Base-by-base conservation (phyloP, 1,284 basidiomycete genomes). In the Cerioporus squamosus region DNA sequence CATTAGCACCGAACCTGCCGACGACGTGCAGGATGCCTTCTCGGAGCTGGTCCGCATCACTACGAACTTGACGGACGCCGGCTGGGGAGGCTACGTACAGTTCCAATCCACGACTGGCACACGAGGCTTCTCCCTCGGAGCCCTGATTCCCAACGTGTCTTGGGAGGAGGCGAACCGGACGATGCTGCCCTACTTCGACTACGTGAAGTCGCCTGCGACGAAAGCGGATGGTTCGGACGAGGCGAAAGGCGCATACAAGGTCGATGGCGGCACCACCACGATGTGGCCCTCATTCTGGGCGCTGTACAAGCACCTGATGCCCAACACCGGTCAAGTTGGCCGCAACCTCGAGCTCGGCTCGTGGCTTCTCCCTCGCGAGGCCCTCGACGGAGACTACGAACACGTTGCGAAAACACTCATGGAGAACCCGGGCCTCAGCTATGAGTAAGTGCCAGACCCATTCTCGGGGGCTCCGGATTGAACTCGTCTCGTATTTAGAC, bases 311-410 rank as follows among this genome's bases (percentile, higher is more conserved):
- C 2, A 20, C 1, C 62, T 3, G 66, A 66, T 44, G 42, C 42
- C 44, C 5, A 17, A 38, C 22, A 44, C 49, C 2, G 36, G 43
- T 17, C 38, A n/a, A n/a, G 24, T n/a, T 10, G 23, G 10, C 36
- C 54, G 0, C 10, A 69, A 72, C 44, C 29, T 62, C 0, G 66
- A 77, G 50, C 0, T 77, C 9, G 67, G 71, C 0, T 78, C 77
- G 1, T 68, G 79, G 23, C 66, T 81, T 3, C 59, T 79, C 12
- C 70, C 76, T 2, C 61, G 71, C 17, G 68, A 73, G 3, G 57
- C 72, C 0, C 56, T 75, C 0, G 60, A 70, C 14, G 58, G 61
- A 0, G 61, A 74, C 22, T 66, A 65, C n/a, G 58, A 61, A 5
- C 58, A 72, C 44, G 51, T 73, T 1, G 72, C 72, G 1, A 61